Evolutionary conservation across 164 flowering plant genomes (phyloP).

Genomic region (Annona squamosa): DNA sequence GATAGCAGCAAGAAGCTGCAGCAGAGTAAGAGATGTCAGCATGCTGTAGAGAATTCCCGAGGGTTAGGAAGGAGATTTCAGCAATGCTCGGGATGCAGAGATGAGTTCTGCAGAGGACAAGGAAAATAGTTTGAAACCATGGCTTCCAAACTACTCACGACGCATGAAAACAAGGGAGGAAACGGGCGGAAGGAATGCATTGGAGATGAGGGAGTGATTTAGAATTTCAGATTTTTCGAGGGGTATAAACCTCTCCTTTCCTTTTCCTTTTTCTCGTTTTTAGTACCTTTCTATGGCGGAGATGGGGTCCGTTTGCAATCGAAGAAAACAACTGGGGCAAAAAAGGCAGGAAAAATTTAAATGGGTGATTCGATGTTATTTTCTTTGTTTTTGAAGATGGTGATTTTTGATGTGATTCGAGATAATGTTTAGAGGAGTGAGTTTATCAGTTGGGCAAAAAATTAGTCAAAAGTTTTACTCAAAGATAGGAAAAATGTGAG

Average conservation of each 20-base stretch:
- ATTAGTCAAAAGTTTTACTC: no score
- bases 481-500: no score
- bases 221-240: not conserved
- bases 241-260: not conserved
- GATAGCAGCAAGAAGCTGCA: constrained; percentile 28
- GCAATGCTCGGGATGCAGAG: not conserved
- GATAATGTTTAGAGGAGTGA: no score
- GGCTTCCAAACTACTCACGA: constrained; percentile 2
- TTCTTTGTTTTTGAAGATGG: no score
- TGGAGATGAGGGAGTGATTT: not conserved
- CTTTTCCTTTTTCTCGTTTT: no score
- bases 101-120: constrained; percentile 2
- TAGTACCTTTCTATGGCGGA: no score
- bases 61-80: not conserved
- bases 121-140: not conserved
- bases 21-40: constrained; percentile 8
- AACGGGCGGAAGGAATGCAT: not conserved
- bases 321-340: no score
- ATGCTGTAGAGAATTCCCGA: constrained; percentile 5
- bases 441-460: no score
- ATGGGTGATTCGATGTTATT: no score
- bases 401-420: no score
- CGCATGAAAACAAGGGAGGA: constrained; percentile 4
- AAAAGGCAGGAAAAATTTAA: no score
- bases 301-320: no score